Percentiles rank a stretch among this genome's conserved stretches.
These are phyloP conservation scores for Cryphonectria naterciae DNA, from an alignment of 2,329 filamentous ascomycete species.

Conservation along the genomic window DNA sequence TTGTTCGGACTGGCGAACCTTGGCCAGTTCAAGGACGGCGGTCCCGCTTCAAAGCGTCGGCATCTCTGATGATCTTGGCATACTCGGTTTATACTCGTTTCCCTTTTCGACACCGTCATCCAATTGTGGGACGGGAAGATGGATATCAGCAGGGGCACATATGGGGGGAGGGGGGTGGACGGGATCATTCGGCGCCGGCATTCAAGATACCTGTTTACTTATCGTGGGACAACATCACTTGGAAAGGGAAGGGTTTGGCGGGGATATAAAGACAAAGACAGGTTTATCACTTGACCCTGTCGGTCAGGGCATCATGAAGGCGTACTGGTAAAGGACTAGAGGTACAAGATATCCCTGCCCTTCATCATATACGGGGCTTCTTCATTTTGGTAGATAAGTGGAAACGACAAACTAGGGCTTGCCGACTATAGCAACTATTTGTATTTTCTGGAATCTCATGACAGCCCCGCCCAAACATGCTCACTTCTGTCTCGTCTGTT, in stretches of 20 bases:
- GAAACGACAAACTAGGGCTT: conserved; percentile 5
- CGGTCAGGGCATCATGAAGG: conserved; percentile 3
- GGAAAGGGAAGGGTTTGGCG: neutral
- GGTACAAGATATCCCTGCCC: conserved; percentile 33
- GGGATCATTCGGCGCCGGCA: conserved; percentile 2
- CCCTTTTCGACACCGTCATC: too few relatives aligned
- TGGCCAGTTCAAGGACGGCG: neutral
- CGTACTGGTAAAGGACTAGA: conserved; percentile 29
- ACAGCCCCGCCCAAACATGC: neutral
- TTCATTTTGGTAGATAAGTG: conserved; percentile 7
- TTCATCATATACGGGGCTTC: conserved; percentile 2
- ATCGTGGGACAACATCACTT: conserved; percentile 11
- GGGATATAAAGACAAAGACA: neutral
- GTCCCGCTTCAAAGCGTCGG: conserved; percentile 13
- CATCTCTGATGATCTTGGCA: conserved; percentile 4
- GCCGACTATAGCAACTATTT: neutral
- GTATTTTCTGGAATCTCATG: neutral
- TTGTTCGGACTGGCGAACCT: conserved; percentile 23
- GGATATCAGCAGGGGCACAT: neutral
- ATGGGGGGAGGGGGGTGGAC: neutral
- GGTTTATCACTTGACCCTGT: neutral
- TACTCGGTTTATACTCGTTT: neutral
- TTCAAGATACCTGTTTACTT: conserved; percentile 14
- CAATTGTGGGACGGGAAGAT: neutral
- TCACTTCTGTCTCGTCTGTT: neutral